Base-by-base conservation (phyloP, 2,329 filamentous ascomycete genomes). In the Lachnellula arida region DNA sequence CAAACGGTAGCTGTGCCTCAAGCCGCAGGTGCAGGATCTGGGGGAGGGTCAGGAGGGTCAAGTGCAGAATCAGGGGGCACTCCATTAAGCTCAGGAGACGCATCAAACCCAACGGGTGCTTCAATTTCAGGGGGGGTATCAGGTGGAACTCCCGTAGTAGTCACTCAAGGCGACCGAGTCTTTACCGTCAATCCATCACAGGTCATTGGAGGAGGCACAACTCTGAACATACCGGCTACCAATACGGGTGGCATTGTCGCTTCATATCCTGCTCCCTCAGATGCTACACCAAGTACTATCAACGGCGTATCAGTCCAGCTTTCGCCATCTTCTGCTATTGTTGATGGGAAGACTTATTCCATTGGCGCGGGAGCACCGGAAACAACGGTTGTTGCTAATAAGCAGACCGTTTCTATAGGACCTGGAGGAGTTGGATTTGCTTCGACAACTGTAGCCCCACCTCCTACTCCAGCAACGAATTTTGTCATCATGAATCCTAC, bases 1-100 rank as follows among this genome's bases (percentile, higher is more conserved):
- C 60, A 65, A 34, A 64, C 59, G 11, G 53, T 67, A 9, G 34
- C 39, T 6, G 57, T 66, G 8, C 37, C 54, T 49, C 8, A 34
- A n/a, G 15, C 14, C 39, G 1, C 40, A 44, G 49, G 44, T 25
- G 19, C 23, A 28, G 46, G 14, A 12, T 48, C 46, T 17, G 46
- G 46, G n/a, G 14, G 22, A 78, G 19, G 17, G 23, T 46, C 44
- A 22, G 28, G 72, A 77, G 14, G 44, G n/a, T 47, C 44, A 23
- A 28, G 22, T 28, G 2, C 23, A 28, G 46, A 9, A 12, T 48
- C 46, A 34, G 46, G 46, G n/a, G 14, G 22, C 25, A 23, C 17
- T n/a, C 14, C 12, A n/a, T 22, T 19, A 12, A 15, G 42, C 19
- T n/a, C 14, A n/a, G 55, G 50, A 5, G 28, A 9, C 28, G 9